Percentiles rank a stretch among this genome's conserved stretches.
Conservation (phyloP, 805 yeast genomes). For the Ogataea saltuana region DNA sequence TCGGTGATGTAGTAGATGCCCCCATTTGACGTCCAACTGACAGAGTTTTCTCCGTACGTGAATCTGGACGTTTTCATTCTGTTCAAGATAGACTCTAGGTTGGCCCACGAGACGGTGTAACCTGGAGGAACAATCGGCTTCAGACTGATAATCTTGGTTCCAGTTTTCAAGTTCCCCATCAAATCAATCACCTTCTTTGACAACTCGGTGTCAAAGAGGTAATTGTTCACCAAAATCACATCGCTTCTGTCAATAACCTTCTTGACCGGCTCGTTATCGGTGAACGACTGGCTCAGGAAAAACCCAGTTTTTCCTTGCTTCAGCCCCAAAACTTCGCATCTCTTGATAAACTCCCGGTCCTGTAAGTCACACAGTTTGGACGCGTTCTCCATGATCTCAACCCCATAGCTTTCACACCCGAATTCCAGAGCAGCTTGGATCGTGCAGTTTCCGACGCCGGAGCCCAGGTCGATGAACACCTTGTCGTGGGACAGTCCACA, state of each 20-base stretch:
- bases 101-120: constrained; percentile 59
- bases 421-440: constrained; percentile 86
- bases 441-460: constrained; percentile 92
- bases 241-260: constrained; percentile 60
- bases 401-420: constrained; percentile 84
- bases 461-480: constrained; percentile 84
- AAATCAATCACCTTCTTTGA: constrained; percentile 65
- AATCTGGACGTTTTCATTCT: constrained; percentile 62
- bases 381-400: constrained; percentile 86
- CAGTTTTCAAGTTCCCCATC: constrained; percentile 63
- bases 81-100: constrained; percentile 58
- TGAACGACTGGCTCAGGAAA: constrained; percentile 70
- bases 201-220: constrained; percentile 74
- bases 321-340: constrained; percentile 66
- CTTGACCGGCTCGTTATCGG: constrained; percentile 58
- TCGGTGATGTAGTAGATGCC: constrained; percentile 78
- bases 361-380: constrained; percentile 67
- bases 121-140: constrained; percentile 79
- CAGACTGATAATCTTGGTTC: constrained; percentile 76
- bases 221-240: constrained; percentile 79
- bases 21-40: constrained; percentile 89
- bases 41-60: constrained; percentile 68
- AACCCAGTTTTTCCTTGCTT: constrained; percentile 55
- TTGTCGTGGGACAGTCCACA: constrained; percentile 55
- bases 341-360: constrained; percentile 51